phyloP scores from a whole-genome alignment of 805 yeast genomes.

The Wickerhamomyces hampshirensis region DNA sequence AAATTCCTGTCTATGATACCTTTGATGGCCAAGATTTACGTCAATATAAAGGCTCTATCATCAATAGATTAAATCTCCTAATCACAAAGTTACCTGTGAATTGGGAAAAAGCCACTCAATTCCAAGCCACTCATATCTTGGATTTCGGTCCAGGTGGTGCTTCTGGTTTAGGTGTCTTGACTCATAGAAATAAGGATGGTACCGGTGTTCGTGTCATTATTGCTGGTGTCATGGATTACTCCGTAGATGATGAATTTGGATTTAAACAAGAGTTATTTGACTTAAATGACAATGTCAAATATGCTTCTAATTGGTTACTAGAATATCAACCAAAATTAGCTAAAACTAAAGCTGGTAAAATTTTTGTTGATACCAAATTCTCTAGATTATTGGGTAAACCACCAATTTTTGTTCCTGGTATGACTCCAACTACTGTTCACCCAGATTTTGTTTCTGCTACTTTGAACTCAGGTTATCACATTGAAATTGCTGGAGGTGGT shows the following conservation, averaged over 20 bases:
- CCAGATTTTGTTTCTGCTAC: conserved; percentile 94
- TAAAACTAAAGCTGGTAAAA: conserved; percentile 67
- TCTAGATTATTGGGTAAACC: conserved; percentile 89
- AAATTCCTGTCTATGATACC: conserved; percentile 90
- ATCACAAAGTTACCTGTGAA: conserved; percentile 87
- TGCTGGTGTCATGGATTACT: conserved; percentile 82
- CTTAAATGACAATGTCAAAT: conserved; percentile 58
- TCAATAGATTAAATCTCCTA: conserved; percentile 69
- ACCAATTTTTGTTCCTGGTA: conserved; percentile 97
- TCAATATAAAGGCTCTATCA: conserved; percentile 46
- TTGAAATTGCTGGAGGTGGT: conserved; percentile 99
- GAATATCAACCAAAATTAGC: conserved; percentile 84
- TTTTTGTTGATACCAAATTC: conserved; percentile 90
- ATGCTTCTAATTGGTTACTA: conserved; percentile 85
- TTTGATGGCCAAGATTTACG: conserved; percentile 78
- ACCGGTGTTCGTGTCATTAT: conserved; percentile 93
- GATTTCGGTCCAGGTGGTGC: conserved; percentile 99
- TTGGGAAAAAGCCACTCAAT: conserved; percentile 89
- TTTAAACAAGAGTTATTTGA: conserved; percentile 94
- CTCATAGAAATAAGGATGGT: conserved; percentile 98
- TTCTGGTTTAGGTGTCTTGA: conserved; percentile 92
- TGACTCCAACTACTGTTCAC: conserved; percentile 97
- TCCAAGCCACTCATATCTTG: conserved; percentile 78
- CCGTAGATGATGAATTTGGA: conserved; percentile 81
- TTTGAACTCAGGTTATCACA: conserved; percentile 93